Percentiles rank a stretch among this genome's conserved stretches.
Conservation (phyloP, 768 basidiomycete genomes). For the Amanita fuliginea region DNA sequence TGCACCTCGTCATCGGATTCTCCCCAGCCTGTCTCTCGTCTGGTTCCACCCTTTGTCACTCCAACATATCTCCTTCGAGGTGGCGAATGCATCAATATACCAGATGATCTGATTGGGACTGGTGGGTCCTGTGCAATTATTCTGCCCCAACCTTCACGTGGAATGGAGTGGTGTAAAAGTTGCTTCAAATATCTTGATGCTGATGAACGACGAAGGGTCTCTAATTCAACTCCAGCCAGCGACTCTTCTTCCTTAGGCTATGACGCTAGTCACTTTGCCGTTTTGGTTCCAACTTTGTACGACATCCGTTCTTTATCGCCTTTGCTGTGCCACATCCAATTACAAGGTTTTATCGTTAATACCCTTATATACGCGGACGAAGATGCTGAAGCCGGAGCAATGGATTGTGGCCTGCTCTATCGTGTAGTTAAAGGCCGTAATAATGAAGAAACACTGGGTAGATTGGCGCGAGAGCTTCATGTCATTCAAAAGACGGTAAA, state of each 20-base stretch:
- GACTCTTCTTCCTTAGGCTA: neutral
- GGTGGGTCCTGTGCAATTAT: neutral
- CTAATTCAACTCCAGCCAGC: neutral
- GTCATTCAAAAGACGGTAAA: neutral
- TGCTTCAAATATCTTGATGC: neutral
- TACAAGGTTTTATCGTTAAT: slow-evolving; percentile 17
- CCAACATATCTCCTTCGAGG: slow-evolving; percentile 19
- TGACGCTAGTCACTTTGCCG: slow-evolving; percentile 17
- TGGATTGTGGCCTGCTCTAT: neutral
- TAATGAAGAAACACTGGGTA: neutral
- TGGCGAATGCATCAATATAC: neutral
- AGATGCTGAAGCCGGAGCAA: neutral
- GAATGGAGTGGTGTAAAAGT: neutral
- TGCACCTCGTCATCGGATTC: slow-evolving; percentile 19
- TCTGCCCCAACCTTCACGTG: neutral
- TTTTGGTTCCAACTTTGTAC: slow-evolving; percentile 22
- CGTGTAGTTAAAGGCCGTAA: neutral
- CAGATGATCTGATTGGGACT: too few species aligned
- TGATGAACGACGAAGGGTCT: neutral
- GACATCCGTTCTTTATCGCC: slow-evolving; percentile 23
- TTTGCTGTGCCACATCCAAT: slow-evolving; percentile 23
- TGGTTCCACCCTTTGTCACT: slow-evolving; percentile 53
- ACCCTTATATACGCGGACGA: slow-evolving; percentile 19
- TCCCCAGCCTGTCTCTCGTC: slow-evolving; percentile 31
- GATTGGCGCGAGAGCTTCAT: neutral